Conservation (phyloP, 371 early-diverging fungal species). For the Apophysomyces ossiformis region DNA sequence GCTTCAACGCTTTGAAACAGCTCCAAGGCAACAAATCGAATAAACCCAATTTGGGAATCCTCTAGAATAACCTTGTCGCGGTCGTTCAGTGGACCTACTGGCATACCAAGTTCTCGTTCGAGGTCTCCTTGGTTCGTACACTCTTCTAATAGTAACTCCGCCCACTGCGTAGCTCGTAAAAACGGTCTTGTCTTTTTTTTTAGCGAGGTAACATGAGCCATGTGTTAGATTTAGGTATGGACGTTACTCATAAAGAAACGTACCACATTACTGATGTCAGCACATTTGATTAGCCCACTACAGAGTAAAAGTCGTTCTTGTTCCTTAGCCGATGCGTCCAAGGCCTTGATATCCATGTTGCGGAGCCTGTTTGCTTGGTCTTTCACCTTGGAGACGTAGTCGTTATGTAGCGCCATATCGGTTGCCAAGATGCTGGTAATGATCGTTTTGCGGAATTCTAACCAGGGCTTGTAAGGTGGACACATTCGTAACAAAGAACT, state of each 20-base stretch:
- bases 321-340: constrained; percentile 25
- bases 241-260: constrained; percentile 21
- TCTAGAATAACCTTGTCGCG: constrained; percentile 51
- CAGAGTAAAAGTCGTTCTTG: constrained; percentile 60
- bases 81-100: constrained; percentile 58
- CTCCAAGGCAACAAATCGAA: constrained; percentile 66
- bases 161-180: constrained; percentile 58
- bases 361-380: constrained; percentile 56
- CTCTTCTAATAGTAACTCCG: constrained; percentile 59
- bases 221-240: neutral
- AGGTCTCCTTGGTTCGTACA: constrained; percentile 63
- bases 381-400: constrained; percentile 70
- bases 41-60: constrained; percentile 70
- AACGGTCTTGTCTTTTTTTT: constrained; percentile 54
- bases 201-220: neutral
- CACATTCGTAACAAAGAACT: neutral
- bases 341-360: neutral
- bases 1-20: constrained; percentile 57
- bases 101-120: constrained; percentile 60
- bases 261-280: constrained; percentile 78
- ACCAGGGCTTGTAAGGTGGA: neutral
- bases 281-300: constrained; percentile 78
- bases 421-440: constrained; percentile 78
- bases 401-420: constrained; percentile 80
- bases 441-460: constrained; percentile 69